A percentile compares a stretch with the other conserved stretches of the same genome.
These are phyloP conservation scores for Vicia villosa DNA, from an alignment of 306 rosid species.

Conservation along the genomic window DNA sequence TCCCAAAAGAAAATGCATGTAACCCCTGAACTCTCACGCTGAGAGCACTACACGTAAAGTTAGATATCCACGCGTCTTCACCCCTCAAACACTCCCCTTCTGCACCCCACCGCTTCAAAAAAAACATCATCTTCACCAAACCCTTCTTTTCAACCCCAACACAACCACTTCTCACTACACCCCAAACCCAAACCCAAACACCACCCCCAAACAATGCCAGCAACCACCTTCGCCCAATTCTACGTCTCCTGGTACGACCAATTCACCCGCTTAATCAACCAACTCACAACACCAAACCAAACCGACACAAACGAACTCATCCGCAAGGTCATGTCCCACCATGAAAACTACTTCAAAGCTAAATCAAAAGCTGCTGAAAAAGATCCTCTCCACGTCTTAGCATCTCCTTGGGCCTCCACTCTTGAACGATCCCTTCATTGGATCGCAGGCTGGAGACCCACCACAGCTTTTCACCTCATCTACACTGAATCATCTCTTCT, in stretches of 20 bases:
- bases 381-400: constrained; percentile 52
- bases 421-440: constrained; percentile 80
- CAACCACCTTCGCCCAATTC: constrained; percentile 34
- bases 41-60: neutral
- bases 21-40: neutral
- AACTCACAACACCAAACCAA: constrained; percentile 30
- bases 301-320: constrained; percentile 27
- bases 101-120: neutral
- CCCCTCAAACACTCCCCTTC: neutral
- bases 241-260: constrained; percentile 62
- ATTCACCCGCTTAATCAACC: constrained; percentile 42
- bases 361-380: constrained; percentile 55
- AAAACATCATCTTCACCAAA: neutral
- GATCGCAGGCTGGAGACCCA: constrained; percentile 91
- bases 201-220: too few species aligned
- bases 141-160: neutral
- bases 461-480: constrained; percentile 77
- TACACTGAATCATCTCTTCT: constrained; percentile 78
- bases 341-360: constrained; percentile 49
- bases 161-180: neutral
- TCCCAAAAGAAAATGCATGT: too few species aligned
- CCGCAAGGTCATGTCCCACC: constrained; percentile 59
- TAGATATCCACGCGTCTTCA: neutral
- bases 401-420: constrained; percentile 73
- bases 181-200: neutral